Evolutionary conservation across 2,329 filamentous ascomycete species (phyloP).

Genomic region (Cyclaneusma minus): DNA sequence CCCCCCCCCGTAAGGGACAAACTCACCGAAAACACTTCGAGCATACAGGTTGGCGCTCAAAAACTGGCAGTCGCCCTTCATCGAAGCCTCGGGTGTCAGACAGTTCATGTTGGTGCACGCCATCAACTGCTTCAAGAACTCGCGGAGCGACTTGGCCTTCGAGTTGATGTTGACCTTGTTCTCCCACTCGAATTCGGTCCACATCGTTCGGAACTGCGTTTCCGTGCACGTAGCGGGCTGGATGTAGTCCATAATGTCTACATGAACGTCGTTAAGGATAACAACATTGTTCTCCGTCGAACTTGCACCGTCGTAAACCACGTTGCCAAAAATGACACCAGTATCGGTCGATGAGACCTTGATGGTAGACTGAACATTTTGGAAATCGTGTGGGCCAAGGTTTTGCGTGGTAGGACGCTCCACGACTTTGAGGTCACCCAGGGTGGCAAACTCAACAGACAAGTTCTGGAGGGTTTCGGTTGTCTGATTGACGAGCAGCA

Average conservation of each 20-base stretch:
- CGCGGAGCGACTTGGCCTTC: conserved; percentile 79
- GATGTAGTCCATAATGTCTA: conserved; percentile 99
- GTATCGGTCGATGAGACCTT: conserved; percentile 98
- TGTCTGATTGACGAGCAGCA: conserved; percentile 93
- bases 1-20: no score
- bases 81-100: conserved; percentile 84
- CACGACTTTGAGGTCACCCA: conserved; percentile 94
- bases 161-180: conserved; percentile 99
- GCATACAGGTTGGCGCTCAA: conserved; percentile 94
- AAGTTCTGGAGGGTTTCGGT: conserved; percentile 93
- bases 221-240: conserved; percentile 93
- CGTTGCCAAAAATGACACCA: conserved; percentile 96
- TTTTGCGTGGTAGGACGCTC: conserved; percentile 95
- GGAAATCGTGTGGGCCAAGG: conserved; percentile 85
- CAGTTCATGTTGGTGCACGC: conserved; percentile 98
- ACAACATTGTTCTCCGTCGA: conserved; percentile 92
- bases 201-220: conserved; percentile 99
- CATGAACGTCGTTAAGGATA: conserved; percentile 93
- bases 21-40: conserved; percentile 92
- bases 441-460: conserved; percentile 94
- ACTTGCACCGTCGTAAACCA: conserved; percentile 89
- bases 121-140: conserved; percentile 91
- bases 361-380: conserved; percentile 96
- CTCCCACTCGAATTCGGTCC: conserved; percentile 99
- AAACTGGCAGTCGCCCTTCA: conserved; percentile 97